Evolutionary conservation across 129 eudicot species (phyloP), one percentile per base, ranked within the genome.

Genomic region (Cynara cardunculus): DNA sequence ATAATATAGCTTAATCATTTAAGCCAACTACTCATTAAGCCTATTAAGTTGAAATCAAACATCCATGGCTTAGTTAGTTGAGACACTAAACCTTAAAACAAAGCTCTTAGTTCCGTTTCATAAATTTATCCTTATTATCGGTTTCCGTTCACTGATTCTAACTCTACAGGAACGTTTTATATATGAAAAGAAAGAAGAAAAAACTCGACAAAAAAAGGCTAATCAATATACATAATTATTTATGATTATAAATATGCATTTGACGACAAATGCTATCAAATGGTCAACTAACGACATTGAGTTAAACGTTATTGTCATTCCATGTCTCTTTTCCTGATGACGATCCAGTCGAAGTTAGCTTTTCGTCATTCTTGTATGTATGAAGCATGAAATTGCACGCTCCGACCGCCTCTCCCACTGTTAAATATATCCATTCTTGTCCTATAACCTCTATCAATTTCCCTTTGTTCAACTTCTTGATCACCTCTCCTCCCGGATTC

Each of bases 401-500:
- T 59, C 84, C 91, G 22, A 92, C 97, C 0, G 99, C 97, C 72
- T 95, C 97, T 59, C 87, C 99, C 1, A 95, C 97, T 0, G 97
- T 95, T 78, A 95, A 34, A 74, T 89, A 90, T 12, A 95, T 85
- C 93, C 94, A 89, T 79, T 95, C 99, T 67, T 89, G 85, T 61
- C 97, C 97, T 18, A 95, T 30, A 11, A 72, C 78, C 66, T 92
- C 95, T 16, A 95, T 69, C 18, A 92, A 84, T 22, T 89, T 90
- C 10, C 93, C 78, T 71, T 91, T 92, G 80, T 90, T 84, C 83
- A 95, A 61, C 89, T 95, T 95, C 89, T 95, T 95, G 84, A 95
- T 88, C 82, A 95, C 97, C 64, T 95, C 99, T 8, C 94, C 97
- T 16, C 96, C 90, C 0, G 97, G 99, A 81, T 92, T 95, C 0